Base-by-base conservation (phyloP, 2,329 filamentous ascomycete species). In the Amauroascus niger region DNA sequence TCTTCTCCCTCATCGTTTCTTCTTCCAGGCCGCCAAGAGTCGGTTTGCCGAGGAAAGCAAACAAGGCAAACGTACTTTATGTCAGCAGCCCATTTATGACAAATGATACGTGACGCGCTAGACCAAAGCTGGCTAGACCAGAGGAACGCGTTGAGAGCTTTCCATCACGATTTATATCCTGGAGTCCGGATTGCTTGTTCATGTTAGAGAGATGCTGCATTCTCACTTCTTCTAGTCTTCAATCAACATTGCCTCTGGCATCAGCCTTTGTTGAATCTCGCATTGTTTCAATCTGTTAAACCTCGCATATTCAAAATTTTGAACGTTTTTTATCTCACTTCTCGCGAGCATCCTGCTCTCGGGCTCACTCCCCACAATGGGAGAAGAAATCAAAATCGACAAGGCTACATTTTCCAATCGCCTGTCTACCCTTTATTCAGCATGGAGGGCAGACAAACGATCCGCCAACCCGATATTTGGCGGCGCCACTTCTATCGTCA, bases 361-460 rank as follows among this genome's bases (percentile, higher is more conserved):
- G 28, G 44, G 33, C 26, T 40, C 26, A 43, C 26, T 22, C 35
- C 40, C 49, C 60, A 64, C 44, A 48, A 84, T 84, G 82, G 79
- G 78, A 62, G 81, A 84, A 66, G 87, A 94, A 73, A 95, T 98
- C 75, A 88, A 87, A 75, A 96, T 98, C 76, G 90, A 97, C 77
- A 87, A 85, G 76, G 84, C 86, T 71, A 78, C 83, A 69, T 98
- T 98, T 76, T 90, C 95, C 72, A 90, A 93, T 76, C 90, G 93
- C 67, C 80, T 97, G 62, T 84, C 84, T 62, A 84, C 86, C 67
- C 86, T 98, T 65, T 80, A 90, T 68, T 83, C 87, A 64, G 83
- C 88, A 74, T 98, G 94, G 93, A 97, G 95, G 78, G 83, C 87
- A 64, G 91, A 97, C 78, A 91, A 95, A 76, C 86, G 90, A 67